These are phyloP conservation scores for Posidonia oceanica DNA, from an alignment of 116 monocot species.

Conservation along the genomic window DNA sequence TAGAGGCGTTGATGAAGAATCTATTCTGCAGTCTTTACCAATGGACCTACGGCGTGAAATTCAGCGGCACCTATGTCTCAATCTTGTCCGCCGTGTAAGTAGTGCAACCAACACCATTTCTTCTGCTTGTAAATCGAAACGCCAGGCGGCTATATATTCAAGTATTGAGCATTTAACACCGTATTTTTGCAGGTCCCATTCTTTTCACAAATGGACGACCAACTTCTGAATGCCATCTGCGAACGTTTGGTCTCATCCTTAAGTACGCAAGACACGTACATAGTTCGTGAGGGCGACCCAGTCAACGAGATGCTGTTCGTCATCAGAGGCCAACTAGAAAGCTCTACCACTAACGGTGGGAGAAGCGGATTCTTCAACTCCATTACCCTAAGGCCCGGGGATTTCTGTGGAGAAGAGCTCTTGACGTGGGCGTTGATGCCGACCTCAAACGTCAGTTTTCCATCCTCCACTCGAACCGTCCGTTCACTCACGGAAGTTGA, in stretches of 20 bases:
- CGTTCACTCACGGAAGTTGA: constrained; percentile 64
- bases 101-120: constrained; percentile 17
- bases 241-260: constrained; percentile 72
- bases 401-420: constrained; percentile 93
- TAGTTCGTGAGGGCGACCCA: constrained; percentile 81
- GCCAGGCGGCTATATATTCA: too few relatives aligned
- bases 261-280: constrained; percentile 67
- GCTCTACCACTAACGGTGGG: constrained; percentile 88
- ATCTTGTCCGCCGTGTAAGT: constrained; percentile 84
- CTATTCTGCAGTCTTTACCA: constrained; percentile 68
- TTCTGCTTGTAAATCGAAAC: not conserved
- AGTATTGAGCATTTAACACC: too few relatives aligned
- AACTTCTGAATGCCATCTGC: constrained; percentile 84
- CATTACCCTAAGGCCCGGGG: constrained; percentile 71
- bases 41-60: constrained; percentile 88
- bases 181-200: constrained; percentile 57
- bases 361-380: constrained; percentile 80
- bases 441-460: constrained; percentile 53
- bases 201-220: constrained; percentile 91
- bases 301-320: constrained; percentile 88
- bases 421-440: constrained; percentile 88
- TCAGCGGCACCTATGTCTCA: constrained; percentile 79
- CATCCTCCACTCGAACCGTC: constrained; percentile 72
- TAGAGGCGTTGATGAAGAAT: constrained; percentile 91
- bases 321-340: constrained; percentile 78